phyloP scores from a whole-genome alignment of 2,329 filamentous ascomycete genomes.

The Neophaeococcomyces aloes region DNA sequence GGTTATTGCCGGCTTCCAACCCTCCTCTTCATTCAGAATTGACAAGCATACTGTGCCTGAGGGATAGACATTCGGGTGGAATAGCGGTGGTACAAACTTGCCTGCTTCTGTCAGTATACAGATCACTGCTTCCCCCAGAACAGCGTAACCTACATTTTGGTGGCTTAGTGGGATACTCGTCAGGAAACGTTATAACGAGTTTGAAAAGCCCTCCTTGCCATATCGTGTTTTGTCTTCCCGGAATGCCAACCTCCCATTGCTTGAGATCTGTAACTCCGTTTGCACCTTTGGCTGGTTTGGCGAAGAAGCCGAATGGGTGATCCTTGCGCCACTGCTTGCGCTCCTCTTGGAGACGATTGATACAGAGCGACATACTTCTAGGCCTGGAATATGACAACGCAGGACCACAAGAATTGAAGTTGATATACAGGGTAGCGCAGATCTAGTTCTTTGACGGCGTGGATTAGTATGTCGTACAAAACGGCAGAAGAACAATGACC shows the following conservation, averaged over 20 bases:
- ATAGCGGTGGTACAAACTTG: conserved; percentile 92
- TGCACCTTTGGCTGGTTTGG: conserved; percentile 69
- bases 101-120: conserved; percentile 42
- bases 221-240: conserved; percentile 90
- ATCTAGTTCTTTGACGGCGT: background rate
- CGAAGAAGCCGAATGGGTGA: conserved; percentile 95
- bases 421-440: conserved; percentile 2
- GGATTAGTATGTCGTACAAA: background rate
- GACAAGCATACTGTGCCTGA: conserved; percentile 95
- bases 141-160: conserved; percentile 70
- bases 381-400: background rate
- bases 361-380: conserved; percentile 68
- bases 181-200: conserved; percentile 81
- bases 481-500: background rate
- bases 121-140: background rate
- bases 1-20: conserved; percentile 96
- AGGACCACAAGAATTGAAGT: background rate
- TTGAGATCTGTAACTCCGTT: conserved; percentile 76
- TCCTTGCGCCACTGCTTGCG: conserved; percentile 94
- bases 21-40: conserved; percentile 96
- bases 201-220: conserved; percentile 99
- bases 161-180: conserved; percentile 97
- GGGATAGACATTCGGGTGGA: conserved; percentile 97
- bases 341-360: conserved; percentile 80
- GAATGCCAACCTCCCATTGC: conserved; percentile 92